These are phyloP conservation scores for Cladosporium austrohemisphaericum DNA, from an alignment of 2,329 filamentous ascomycete genomes.

Conservation along the genomic window DNA sequence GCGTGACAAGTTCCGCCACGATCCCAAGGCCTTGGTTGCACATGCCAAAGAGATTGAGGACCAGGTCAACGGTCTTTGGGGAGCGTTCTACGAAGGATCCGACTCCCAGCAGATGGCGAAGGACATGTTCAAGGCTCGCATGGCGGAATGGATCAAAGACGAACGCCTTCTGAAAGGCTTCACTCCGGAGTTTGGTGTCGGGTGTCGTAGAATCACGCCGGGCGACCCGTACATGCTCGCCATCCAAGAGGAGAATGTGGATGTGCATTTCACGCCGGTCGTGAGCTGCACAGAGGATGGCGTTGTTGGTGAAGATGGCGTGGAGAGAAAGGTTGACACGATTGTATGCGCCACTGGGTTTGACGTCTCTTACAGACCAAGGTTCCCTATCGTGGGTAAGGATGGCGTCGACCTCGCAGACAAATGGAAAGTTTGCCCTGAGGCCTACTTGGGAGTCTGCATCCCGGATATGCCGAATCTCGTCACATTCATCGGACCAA, in stretches of 20 bases:
- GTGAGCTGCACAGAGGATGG: slow-evolving; percentile 44
- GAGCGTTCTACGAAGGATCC: slow-evolving; percentile 42
- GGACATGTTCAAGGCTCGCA: slow-evolving; percentile 40
- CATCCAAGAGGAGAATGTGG: slow-evolving; percentile 49
- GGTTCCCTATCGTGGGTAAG: slow-evolving; percentile 43
- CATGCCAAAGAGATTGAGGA: slow-evolving; percentile 47
- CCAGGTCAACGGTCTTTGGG: slow-evolving; percentile 48
- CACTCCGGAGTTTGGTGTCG: slow-evolving; percentile 45
- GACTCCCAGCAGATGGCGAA: slow-evolving; percentile 40
- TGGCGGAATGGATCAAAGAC: slow-evolving; percentile 51
- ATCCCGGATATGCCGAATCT: slow-evolving; percentile 44
- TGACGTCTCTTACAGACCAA: slow-evolving; percentile 41
- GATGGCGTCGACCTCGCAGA: slow-evolving; percentile 39
- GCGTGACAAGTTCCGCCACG: slow-evolving; percentile 39
- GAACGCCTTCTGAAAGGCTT: slow-evolving; percentile 47
- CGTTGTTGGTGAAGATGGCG: slow-evolving; percentile 42
- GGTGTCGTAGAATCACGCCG: slow-evolving; percentile 46
- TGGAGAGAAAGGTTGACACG: slow-evolving; percentile 40
- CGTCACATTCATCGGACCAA: slow-evolving; percentile 41
- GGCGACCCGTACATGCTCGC: slow-evolving; percentile 52
- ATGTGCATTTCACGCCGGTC: slow-evolving; percentile 49
- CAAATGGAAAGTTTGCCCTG: slow-evolving; percentile 39
- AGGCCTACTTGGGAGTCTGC: slow-evolving; percentile 41
- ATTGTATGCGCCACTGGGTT: slow-evolving; percentile 47
- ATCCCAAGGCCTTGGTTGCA: slow-evolving; percentile 40